A percentile compares a stretch with the other conserved stretches of the same genome.
Evolutionary conservation across 2,329 filamentous ascomycete genomes (phyloP).

Genomic region (Pseudocercospora crystallina): DNA sequence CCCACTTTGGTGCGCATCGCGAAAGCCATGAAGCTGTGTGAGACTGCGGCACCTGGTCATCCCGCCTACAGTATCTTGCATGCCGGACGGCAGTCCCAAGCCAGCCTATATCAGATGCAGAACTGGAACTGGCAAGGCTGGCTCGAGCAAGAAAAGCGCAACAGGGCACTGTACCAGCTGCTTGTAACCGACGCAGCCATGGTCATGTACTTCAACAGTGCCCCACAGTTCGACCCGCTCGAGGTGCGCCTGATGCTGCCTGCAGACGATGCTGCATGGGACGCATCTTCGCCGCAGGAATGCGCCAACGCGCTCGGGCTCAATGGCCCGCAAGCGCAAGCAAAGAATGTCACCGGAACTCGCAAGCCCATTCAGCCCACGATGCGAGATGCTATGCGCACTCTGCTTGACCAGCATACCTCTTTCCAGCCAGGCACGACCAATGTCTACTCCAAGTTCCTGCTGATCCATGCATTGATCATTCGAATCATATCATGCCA

Average conservation of each 20-base stretch:
- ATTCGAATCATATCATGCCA: constrained; percentile 59
- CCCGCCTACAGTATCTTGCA: constrained; percentile 61
- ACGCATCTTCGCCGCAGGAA: constrained; percentile 58
- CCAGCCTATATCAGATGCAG: constrained; percentile 49
- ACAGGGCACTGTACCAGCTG: constrained; percentile 64
- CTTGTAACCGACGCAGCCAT: constrained; percentile 65
- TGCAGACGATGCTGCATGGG: constrained; percentile 72
- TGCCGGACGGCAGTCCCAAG: constrained; percentile 51
- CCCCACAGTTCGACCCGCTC: constrained; percentile 61
- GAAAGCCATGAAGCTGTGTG: constrained; percentile 58
- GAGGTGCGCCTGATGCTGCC: constrained; percentile 69
- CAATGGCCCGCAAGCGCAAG: constrained; percentile 57
- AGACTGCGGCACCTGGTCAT: constrained; percentile 50
- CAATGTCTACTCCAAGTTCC: constrained; percentile 72
- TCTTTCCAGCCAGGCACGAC: constrained; percentile 65
- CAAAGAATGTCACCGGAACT: constrained; percentile 62
- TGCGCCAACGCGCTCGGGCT: constrained; percentile 68
- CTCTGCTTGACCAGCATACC: constrained; percentile 59
- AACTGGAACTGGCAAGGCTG: constrained; percentile 66
- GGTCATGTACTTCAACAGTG: constrained; percentile 70
- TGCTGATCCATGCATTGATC: constrained; percentile 68
- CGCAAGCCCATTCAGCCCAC: constrained; percentile 64
- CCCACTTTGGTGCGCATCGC: constrained; percentile 58
- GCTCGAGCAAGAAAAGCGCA: constrained; percentile 70
- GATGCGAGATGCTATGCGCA: constrained; percentile 60